Base-by-base conservation (phyloP, 2,329 filamentous ascomycete genomes). In the Clarireedia paspali region DNA sequence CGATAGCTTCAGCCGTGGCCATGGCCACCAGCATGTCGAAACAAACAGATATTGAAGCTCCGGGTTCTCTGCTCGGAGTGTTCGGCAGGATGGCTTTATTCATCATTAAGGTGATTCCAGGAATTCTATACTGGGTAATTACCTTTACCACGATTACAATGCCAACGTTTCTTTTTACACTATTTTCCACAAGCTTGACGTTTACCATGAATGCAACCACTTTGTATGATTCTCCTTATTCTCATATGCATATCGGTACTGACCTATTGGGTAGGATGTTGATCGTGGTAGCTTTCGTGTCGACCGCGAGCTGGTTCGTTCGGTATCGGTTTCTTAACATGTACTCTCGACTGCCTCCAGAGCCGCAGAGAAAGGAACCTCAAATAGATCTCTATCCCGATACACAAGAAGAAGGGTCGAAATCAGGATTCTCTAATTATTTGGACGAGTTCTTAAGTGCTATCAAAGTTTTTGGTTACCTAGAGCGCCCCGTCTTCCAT, bases 151-250 rank as follows among this genome's bases (percentile, higher is more conserved):
- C 92, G 26, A 91, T 97, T 63, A 95, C 89, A 15, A 71, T 96
- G 57, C 94, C 94, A 45, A 90, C 89, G 70, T 83, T 94, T 72
- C 81, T 97, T 17, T 99, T 95, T 70, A 88, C 85, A 5, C 77
- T 96, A 60, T 89, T 96, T 68, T 96, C 91, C 5, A 92, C 90
- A 61, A 96, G 89, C 71, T 77, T 95, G 76, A 99, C 94, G 0
- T 89, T 99, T 68, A 99, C 94, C 10, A 95, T 99, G 91, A 97
- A 97, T 70, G 92, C 94, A 64, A 97, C 92, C 20, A 99, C 94
- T 17, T 73, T 99, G 84, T 95, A 83, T 69, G 84, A 66, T 24
- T 40, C 6, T 56, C 42, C 53, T 15, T 39, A 9, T 4, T 12
- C 48, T 40, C 38, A 12, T 44, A 46, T 53, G 30, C 30, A 45